phyloP scores from a whole-genome alignment of 139 green algal genomes.

The Ulvella scutata region DNA sequence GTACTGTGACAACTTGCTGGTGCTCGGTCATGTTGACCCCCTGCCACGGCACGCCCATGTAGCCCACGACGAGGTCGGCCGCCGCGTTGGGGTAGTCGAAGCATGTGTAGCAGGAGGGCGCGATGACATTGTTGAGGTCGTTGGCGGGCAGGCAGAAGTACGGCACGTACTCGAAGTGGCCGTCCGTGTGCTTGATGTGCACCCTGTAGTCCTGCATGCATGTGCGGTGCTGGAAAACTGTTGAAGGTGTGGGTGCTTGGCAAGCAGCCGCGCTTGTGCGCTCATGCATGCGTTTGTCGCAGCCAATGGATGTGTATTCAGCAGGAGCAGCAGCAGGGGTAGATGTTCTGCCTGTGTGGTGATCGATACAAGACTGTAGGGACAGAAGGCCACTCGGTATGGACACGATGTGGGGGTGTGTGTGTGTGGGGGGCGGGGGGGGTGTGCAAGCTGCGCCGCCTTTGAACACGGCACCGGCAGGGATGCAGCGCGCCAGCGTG shows the following conservation, averaged over 20 bases:
- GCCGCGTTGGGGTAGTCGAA: constrained; percentile 95
- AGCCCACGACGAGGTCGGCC: constrained; percentile 87
- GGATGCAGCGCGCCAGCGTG: too few species aligned
- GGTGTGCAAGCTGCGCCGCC: too few species aligned
- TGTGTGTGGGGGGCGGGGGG: not conserved
- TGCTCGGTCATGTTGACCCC: constrained; percentile 69
- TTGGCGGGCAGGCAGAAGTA: constrained; percentile 95
- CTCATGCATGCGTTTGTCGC: too few species aligned
- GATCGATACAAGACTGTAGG: too few species aligned
- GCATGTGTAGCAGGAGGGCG: constrained; percentile 82
- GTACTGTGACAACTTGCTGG: constrained; percentile 80
- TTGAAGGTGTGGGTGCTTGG: too few species aligned
- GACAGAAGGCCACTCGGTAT: too few species aligned
- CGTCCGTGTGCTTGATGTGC: constrained; percentile 72
- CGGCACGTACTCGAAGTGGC: constrained; percentile 76
- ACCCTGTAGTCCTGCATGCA: constrained; percentile 50
- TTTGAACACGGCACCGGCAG: too few species aligned
- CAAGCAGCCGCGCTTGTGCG: too few species aligned
- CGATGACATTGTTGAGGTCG: constrained; percentile 88
- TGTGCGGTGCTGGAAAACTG: too few species aligned
- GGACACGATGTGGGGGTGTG: not conserved
- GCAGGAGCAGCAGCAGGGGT: too few species aligned
- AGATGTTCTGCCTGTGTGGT: too few species aligned
- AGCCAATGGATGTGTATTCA: too few species aligned
- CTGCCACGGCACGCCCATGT: constrained; percentile 85